These are phyloP conservation scores for Pythium brassicae DNA, from an alignment of 352 stramenopile species.

Conservation along the genomic window DNA sequence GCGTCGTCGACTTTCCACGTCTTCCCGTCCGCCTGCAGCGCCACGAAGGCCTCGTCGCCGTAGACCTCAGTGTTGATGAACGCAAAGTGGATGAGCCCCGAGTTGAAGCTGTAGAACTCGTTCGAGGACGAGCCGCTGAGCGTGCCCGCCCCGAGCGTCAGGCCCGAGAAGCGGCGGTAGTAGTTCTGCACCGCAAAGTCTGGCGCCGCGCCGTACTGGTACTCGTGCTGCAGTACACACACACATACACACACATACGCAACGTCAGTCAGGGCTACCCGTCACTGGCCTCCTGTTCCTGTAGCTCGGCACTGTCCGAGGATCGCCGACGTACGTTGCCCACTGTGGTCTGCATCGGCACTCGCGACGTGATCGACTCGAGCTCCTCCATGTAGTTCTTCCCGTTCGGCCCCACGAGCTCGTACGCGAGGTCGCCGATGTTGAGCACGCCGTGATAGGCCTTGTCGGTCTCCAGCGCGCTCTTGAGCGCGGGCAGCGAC, in stretches of 20 bases:
- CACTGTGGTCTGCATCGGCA: constrained; percentile 72
- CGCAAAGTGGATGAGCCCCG: constrained; percentile 62
- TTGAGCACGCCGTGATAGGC: constrained; percentile 63
- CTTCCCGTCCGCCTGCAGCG: constrained; percentile 33
- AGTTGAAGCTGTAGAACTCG: constrained; percentile 76
- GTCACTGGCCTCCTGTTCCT: too few relatives aligned
- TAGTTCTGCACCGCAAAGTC: constrained; percentile 72
- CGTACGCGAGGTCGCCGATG: constrained; percentile 69
- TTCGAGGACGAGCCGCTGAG: constrained; percentile 60
- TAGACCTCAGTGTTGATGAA: constrained; percentile 82
- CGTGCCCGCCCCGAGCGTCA: constrained; percentile 43
- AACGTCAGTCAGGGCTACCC: constrained; percentile 1
- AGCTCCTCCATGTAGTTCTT: constrained; percentile 76
- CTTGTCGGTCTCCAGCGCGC: constrained; percentile 24
- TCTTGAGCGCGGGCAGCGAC: constrained; percentile 60
- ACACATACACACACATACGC: constrained; percentile 2
- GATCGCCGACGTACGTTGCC: constrained; percentile 45
- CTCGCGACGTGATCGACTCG: constrained; percentile 43
- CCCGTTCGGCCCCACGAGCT: constrained; percentile 52
- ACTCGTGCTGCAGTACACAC: constrained; percentile 60
- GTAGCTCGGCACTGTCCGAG: too few relatives aligned
- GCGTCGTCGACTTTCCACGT: constrained; percentile 49
- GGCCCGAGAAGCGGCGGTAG: constrained; percentile 51
- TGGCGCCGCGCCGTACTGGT: constrained; percentile 49
- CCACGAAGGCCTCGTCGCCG: constrained; percentile 52